Conservation (phyloP, 352 stramenopile genomes). For the Pythium apleroticum region DNA sequence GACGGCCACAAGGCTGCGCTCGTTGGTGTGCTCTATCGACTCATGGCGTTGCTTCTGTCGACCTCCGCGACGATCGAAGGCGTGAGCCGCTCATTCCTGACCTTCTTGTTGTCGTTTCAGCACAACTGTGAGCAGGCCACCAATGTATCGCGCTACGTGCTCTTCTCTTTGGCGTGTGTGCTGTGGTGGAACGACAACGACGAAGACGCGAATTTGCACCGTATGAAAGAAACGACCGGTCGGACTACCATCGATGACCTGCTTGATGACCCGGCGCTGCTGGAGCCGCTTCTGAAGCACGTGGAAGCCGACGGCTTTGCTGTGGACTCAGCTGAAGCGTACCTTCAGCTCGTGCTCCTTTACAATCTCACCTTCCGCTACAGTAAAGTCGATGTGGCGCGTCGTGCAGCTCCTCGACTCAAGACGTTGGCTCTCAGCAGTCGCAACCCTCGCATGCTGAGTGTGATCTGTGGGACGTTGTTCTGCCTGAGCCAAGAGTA, state of each 20-base stretch:
- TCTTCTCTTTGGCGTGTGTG: slow-evolving; percentile 59
- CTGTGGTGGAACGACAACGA: slow-evolving; percentile 58
- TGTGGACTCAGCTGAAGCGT: slow-evolving; percentile 41
- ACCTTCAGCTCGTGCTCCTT: slow-evolving; percentile 65
- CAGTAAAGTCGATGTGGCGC: slow-evolving; percentile 51
- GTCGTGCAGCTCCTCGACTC: slow-evolving; percentile 35
- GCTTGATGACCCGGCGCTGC: slow-evolving; percentile 41
- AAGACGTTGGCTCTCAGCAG: slow-evolving; percentile 27
- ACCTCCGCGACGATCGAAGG: slow-evolving; percentile 42
- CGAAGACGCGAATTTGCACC: not conserved
- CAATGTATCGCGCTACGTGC: slow-evolving; percentile 49
- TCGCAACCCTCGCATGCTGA: slow-evolving; percentile 28
- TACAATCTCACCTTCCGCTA: slow-evolving; percentile 80
- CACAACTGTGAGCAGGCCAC: slow-evolving; percentile 22
- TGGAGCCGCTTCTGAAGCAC: slow-evolving; percentile 52
- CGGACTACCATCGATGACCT: slow-evolving; percentile 38
- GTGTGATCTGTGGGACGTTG: slow-evolving; percentile 46
- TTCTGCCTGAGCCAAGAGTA: slow-evolving; percentile 75
- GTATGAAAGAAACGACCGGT: not conserved
- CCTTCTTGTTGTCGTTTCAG: slow-evolving; percentile 53
- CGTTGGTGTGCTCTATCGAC: slow-evolving; percentile 37
- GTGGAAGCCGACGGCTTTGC: slow-evolving; percentile 40
- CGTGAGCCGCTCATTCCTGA: slow-evolving; percentile 46
- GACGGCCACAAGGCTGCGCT: not conserved
- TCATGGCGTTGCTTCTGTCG: slow-evolving; percentile 58